phyloP scores from a whole-genome alignment of 352 stramenopile genomes.

The Globisporangium cylindrosporum region DNA sequence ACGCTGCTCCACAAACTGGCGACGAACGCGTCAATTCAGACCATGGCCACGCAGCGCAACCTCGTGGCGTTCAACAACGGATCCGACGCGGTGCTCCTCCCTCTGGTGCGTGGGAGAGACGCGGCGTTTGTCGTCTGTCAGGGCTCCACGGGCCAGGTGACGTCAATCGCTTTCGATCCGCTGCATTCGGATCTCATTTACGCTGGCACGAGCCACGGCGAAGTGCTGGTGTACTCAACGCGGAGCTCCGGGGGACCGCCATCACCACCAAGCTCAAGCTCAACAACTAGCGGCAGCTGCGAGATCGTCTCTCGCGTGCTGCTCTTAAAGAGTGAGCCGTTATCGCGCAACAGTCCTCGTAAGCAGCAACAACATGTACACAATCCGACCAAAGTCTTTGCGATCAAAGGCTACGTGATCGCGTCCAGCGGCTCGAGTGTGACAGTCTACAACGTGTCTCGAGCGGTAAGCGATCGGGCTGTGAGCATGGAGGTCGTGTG shows the following conservation, averaged over 20 bases:
- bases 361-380: not conserved
- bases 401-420: slow-evolving; percentile 17
- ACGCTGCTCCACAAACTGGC: slow-evolving; percentile 37
- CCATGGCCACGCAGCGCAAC: slow-evolving; percentile 35
- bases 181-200: slow-evolving; percentile 43
- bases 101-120: slow-evolving; percentile 26
- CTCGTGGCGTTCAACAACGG: slow-evolving; percentile 42
- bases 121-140: slow-evolving; percentile 31
- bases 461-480: not conserved
- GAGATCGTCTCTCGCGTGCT: slow-evolving; percentile 6
- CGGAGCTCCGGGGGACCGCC: slow-evolving; percentile 6
- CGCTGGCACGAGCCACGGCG: slow-evolving; percentile 35
- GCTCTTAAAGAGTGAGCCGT: not conserved
- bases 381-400: slow-evolving; percentile 1
- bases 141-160: slow-evolving; percentile 32
- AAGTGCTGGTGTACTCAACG: slow-evolving; percentile 40
- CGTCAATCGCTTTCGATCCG: slow-evolving; percentile 48
- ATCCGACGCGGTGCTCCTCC: slow-evolving; percentile 27
- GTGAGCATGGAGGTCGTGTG: slow-evolving; percentile 6
- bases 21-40: slow-evolving; percentile 19
- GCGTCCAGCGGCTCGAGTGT: not conserved
- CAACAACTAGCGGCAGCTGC: not conserved
- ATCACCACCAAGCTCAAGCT: not conserved
- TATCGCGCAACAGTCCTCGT: not conserved
- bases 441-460: slow-evolving; percentile 16